Base-by-base conservation (phyloP, 129 eudicot species). In the Calendula officinalis region DNA sequence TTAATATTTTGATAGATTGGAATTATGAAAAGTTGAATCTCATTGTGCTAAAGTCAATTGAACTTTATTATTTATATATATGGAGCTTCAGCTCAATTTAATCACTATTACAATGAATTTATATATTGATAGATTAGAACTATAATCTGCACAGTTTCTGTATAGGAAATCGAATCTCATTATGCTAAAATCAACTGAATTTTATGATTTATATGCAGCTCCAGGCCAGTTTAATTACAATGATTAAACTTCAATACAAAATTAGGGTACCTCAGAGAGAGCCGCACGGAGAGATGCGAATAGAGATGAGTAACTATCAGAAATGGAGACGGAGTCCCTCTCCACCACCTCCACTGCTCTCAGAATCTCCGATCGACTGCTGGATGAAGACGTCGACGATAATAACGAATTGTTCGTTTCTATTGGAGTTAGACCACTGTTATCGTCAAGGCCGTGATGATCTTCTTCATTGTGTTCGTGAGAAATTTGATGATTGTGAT, bases 241-340 rank as follows among this genome's bases (percentile, higher is more conserved):
- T n/a, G n/a, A n/a, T n/a, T n/a, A n/a, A 37, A 39, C 17, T 32
- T n/a, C 47, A 42, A 61, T 10, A 15, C 16, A 48, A 48, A 66
- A 37, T 55, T 14, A 5, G 30, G 11, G 41, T 52, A 91, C 99
- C 97, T 94, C 72, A 17, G 97, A 84, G 45, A 94, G 89, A 39
- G 90, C 77, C 16, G 42, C 41, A 4, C 99, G 99, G 50, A 94
- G 99, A 37, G 99, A 88, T 59, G 83, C 69, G 62, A 94, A 88
- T 39, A 94, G 84, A 61, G 95, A 83, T n/a, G 82, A 56, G 83
- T 77, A 94, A 73, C 97, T 86, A 45, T 80, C 84, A 39, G 99
- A 91, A 44, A 94, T 94, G n/a, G 92, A 95, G 45, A 76, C 33
- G 5, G 97, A 94, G 67, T 94, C 91, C 71, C 86, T 80, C 78